A percentile compares a stretch with the other conserved stretches of the same genome.
Conservation (phyloP, 2,329 filamentous ascomycete species). For the Dactylonectria estremocensis region DNA sequence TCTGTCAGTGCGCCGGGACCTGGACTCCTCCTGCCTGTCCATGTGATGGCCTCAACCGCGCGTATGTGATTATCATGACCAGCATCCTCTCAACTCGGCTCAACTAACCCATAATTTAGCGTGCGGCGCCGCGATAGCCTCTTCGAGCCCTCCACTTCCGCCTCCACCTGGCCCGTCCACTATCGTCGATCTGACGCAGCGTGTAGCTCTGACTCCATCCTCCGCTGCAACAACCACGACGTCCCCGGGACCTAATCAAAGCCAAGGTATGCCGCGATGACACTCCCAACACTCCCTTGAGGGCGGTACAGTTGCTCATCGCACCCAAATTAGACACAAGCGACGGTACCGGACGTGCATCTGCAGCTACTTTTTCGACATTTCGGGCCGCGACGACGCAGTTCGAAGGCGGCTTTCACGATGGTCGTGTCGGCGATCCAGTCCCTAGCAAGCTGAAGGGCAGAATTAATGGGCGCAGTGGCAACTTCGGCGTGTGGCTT, state of each 20-base stretch:
- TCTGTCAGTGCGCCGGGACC: slow-evolving; percentile 36
- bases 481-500: slow-evolving; percentile 76
- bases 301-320: slow-evolving; percentile 16
- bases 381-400: slow-evolving; percentile 13
- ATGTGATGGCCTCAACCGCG: slow-evolving; percentile 48
- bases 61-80: slow-evolving; percentile 42
- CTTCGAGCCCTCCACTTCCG: slow-evolving; percentile 16
- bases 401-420: slow-evolving; percentile 43
- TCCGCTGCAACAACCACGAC: slow-evolving; percentile 21
- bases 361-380: neutral
- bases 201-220: slow-evolving; percentile 20
- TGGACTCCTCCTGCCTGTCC: slow-evolving; percentile 31
- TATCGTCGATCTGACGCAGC: slow-evolving; percentile 18
- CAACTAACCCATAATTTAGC: slow-evolving; percentile 38
- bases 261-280: slow-evolving; percentile 33
- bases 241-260: slow-evolving; percentile 20
- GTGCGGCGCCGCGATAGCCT: slow-evolving; percentile 30
- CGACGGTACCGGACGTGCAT: slow-evolving; percentile 1
- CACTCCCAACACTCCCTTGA: slow-evolving; percentile 28
- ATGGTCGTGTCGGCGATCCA: slow-evolving; percentile 64
- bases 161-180: slow-evolving; percentile 8
- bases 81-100: neutral
- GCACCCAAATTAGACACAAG: slow-evolving; percentile 7
- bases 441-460: slow-evolving; percentile 75
- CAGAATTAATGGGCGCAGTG: slow-evolving; percentile 68